These are phyloP conservation scores for Exophiala sp. DNA, from an alignment of 2,329 filamentous ascomycete genomes.

Conservation along the genomic window DNA sequence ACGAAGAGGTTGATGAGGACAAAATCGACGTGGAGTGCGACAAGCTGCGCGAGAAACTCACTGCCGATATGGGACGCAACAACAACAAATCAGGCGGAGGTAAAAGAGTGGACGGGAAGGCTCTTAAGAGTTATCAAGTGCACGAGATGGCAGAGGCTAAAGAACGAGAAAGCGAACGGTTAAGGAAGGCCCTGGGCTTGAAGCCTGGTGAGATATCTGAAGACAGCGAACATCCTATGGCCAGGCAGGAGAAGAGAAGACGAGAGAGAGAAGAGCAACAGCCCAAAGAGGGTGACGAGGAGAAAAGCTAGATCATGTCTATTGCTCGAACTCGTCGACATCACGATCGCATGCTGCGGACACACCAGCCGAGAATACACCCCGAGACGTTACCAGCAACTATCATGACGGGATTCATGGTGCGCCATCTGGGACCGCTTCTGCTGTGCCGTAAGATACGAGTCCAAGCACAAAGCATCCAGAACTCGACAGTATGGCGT, in stretches of 20 bases:
- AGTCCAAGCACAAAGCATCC: too few species aligned
- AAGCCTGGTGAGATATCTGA: conserved; percentile 58
- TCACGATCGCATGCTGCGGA: too few species aligned
- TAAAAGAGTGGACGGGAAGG: conserved; percentile 39
- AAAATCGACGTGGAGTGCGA: conserved; percentile 80
- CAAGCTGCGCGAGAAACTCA: conserved; percentile 61
- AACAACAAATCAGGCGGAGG: conserved; percentile 31
- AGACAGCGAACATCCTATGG: conserved; percentile 39
- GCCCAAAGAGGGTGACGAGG: conserved; percentile 37
- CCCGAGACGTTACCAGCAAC: too few species aligned
- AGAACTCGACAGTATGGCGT: too few species aligned
- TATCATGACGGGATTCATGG: too few species aligned
- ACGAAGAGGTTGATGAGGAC: conserved; percentile 73
- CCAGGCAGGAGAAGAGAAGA: conserved; percentile 44
- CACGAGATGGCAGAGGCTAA: conserved; percentile 96
- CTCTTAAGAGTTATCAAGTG: conserved; percentile 86
- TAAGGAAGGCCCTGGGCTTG: conserved; percentile 83
- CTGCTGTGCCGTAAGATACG: too few species aligned
- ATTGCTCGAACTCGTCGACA: too few species aligned
- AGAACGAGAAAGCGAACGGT: conserved; percentile 86
- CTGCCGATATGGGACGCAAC: conserved; percentile 50
- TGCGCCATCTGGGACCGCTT: too few species aligned
- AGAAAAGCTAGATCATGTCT: conserved; percentile 26
- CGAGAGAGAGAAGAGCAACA: conserved; percentile 35
- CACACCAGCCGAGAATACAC: too few species aligned